Percentiles rank a stretch among this genome's conserved stretches.
These are phyloP conservation scores for Yamadazyma paraphyllophila DNA, from an alignment of 805 yeast genomes.

Conservation along the genomic window DNA sequence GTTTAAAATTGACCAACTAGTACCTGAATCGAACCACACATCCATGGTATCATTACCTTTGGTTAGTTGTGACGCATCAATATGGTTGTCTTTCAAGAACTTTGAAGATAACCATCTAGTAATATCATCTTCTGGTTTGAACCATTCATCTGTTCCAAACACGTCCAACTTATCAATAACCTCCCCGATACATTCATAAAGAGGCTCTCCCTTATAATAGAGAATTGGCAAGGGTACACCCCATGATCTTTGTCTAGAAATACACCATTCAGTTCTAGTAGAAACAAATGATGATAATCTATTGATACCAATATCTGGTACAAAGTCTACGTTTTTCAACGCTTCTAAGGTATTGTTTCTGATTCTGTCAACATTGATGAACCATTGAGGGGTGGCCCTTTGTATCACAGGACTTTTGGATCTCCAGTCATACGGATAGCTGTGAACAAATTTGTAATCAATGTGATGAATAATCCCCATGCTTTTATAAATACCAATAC, in stretches of 20 bases:
- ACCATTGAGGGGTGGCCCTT: slow-evolving; percentile 96
- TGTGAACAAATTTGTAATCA: slow-evolving; percentile 61
- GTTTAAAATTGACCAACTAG: slow-evolving; percentile 74
- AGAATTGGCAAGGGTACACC: slow-evolving; percentile 97
- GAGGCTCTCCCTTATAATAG: slow-evolving; percentile 52
- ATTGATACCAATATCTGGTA: slow-evolving; percentile 69
- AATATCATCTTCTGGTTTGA: slow-evolving; percentile 43
- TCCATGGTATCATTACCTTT: slow-evolving; percentile 94
- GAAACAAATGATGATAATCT: slow-evolving; percentile 70
- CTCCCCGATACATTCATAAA: slow-evolving; percentile 55
- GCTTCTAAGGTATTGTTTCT: slow-evolving; percentile 62
- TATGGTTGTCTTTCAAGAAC: slow-evolving; percentile 20
- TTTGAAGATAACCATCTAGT: slow-evolving; percentile 69
- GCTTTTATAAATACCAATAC: slow-evolving; percentile 48
- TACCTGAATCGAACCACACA: slow-evolving; percentile 98
- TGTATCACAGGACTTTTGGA: slow-evolving; percentile 93
- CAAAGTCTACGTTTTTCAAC: slow-evolving; percentile 61
- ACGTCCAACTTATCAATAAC: slow-evolving; percentile 56
- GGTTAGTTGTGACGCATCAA: slow-evolving; percentile 43
- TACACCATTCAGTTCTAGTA: slow-evolving; percentile 94
- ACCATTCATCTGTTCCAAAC: slow-evolving; percentile 81
- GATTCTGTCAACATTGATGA: slow-evolving; percentile 77
- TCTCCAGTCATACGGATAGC: slow-evolving; percentile 97
- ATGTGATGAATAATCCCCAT: slow-evolving; percentile 47
- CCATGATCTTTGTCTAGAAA: slow-evolving; percentile 94